phyloP scores from a whole-genome alignment of 176 grass and related monocot genomes.

The Carex myosuroides region DNA sequence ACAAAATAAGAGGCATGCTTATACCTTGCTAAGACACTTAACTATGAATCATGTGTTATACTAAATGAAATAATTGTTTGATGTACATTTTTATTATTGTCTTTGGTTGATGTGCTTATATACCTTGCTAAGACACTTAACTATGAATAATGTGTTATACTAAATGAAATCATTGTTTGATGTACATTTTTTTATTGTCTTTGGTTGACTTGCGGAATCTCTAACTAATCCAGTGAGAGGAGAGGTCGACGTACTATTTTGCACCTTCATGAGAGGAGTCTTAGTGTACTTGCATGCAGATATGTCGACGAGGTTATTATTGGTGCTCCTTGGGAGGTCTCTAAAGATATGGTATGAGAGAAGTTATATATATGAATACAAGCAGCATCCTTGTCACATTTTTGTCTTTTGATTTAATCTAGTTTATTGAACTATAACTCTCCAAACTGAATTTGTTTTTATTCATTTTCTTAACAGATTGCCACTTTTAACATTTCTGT shows the following conservation, averaged over 20 bases:
- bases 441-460: not conserved
- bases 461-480: conserved; percentile 28
- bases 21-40: not conserved
- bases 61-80: not conserved
- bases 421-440: not conserved
- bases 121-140: not conserved
- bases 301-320: conserved; percentile 99
- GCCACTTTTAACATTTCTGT: conserved; percentile 76
- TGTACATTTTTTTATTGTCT: not conserved
- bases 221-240: conserved; percentile 50
- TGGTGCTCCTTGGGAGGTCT: conserved; percentile 87
- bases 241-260: conserved; percentile 59
- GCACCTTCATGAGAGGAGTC: conserved; percentile 91
- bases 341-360: conserved; percentile 73
- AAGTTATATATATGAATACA: not conserved
- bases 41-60: not conserved
- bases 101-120: conserved; percentile 10
- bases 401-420: not conserved
- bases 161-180: not conserved
- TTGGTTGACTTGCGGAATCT: conserved; percentile 21
- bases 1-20: not conserved
- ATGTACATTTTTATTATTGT: not conserved
- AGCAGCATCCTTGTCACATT: not conserved
- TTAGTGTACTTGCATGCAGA: conserved; percentile 83
- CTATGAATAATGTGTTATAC: not conserved